Evolutionary conservation across 2,329 filamentous ascomycete species (phyloP).

Genomic region (Cercospora sp.): DNA sequence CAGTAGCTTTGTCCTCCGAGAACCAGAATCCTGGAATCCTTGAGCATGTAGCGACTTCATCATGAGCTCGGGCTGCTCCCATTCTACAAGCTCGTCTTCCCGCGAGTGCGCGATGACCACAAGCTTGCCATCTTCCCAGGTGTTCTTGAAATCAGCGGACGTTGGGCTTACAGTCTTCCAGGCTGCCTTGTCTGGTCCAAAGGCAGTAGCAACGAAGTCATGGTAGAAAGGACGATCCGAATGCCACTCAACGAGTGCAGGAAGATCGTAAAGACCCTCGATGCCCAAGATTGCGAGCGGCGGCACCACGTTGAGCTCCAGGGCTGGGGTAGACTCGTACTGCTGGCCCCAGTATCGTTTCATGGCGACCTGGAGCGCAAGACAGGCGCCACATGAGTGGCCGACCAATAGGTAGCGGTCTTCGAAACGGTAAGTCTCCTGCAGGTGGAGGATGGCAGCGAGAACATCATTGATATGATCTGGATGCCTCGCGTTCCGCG

Average conservation of each 20-base stretch:
- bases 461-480: constrained; percentile 62
- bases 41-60: constrained; percentile 50
- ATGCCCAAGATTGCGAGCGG: constrained; percentile 61
- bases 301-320: constrained; percentile 33
- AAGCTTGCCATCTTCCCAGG: constrained; percentile 44
- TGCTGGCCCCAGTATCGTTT: constrained; percentile 41
- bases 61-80: constrained; percentile 62
- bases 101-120: constrained; percentile 50
- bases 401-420: constrained; percentile 58
- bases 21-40: constrained; percentile 40
- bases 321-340: constrained; percentile 32
- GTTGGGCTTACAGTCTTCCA: constrained; percentile 63
- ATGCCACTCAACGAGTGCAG: constrained; percentile 52
- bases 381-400: constrained; percentile 64
- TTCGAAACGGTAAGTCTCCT: constrained; percentile 48
- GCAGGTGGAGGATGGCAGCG: constrained; percentile 54
- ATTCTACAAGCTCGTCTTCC: constrained; percentile 53
- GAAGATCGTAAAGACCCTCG: constrained; percentile 68
- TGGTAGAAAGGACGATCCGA: constrained; percentile 54
- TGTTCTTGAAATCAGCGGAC: constrained; percentile 45
- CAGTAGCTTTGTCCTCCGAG: constrained; percentile 43
- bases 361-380: constrained; percentile 64
- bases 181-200: constrained; percentile 52
- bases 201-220: constrained; percentile 61
- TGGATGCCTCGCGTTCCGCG: constrained; percentile 57